A percentile compares a stretch with the other conserved stretches of the same genome.
These are phyloP conservation scores for Podaxis sp. DNA, from an alignment of 768 basidiomycete genomes.

Conservation along the genomic window DNA sequence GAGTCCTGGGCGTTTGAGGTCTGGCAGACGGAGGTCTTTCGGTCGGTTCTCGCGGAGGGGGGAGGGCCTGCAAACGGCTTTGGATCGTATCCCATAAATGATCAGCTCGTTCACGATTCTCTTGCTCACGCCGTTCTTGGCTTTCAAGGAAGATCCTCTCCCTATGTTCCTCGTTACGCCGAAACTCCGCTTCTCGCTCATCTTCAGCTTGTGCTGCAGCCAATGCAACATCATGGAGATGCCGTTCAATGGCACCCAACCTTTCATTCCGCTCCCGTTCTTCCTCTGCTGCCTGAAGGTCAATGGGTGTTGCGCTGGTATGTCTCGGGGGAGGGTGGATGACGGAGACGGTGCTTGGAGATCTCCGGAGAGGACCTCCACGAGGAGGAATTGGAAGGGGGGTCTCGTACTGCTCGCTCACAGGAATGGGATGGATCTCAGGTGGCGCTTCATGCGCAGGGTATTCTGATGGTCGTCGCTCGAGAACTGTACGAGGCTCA, in stretches of 20 bases:
- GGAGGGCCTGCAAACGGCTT: constrained; percentile 32
- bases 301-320: constrained; percentile 32
- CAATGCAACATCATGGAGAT: constrained; percentile 42
- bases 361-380: not conserved
- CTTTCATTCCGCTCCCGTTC: constrained; percentile 53
- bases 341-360: constrained; percentile 7
- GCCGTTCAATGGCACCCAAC: constrained; percentile 50
- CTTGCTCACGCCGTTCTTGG: constrained; percentile 54
- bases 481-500: not conserved
- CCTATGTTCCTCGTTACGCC: constrained; percentile 59
- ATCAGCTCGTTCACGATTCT: constrained; percentile 47
- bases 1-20: constrained; percentile 1
- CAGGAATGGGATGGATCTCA: constrained; percentile 12
- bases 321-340: constrained; percentile 19
- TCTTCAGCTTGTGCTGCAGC: constrained; percentile 58
- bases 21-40: constrained; percentile 5
- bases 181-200: constrained; percentile 60
- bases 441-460: constrained; percentile 10
- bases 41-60: constrained; percentile 19
- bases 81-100: constrained; percentile 39
- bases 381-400: constrained; percentile 10
- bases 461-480: not conserved
- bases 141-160: constrained; percentile 55
- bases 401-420: constrained; percentile 1
- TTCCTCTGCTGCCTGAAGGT: constrained; percentile 35